These are phyloP conservation scores for Vitis vinifera DNA, from an alignment of 164 flowering plant species.

Conservation along the genomic window ASM3070453v1 NC_081820.1:26696001-26696500, in stretches of 20 bases:
- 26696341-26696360: slow-evolving; percentile 8
- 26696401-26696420: slow-evolving; percentile 52
- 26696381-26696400: slow-evolving; percentile 39
- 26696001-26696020: neutral
- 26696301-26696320: no score
- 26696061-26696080: slow-evolving; percentile 12
- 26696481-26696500: slow-evolving; percentile 45
- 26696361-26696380: slow-evolving; percentile 76
- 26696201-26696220: slow-evolving; percentile 25
- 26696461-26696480: slow-evolving; percentile 50
- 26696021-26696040: neutral
- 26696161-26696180: slow-evolving; percentile 34
- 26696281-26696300: slow-evolving; percentile 45
- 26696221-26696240: slow-evolving; percentile 16
- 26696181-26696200: slow-evolving; percentile 31
- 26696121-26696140: slow-evolving; percentile 13
- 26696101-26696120: slow-evolving; percentile 9
- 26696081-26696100: neutral
- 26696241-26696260: slow-evolving; percentile 39
- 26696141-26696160: slow-evolving; percentile 41
- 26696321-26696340: no score
- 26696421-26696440: slow-evolving; percentile 38
- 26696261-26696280: slow-evolving; percentile 60
- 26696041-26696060: neutral
- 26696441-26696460: slow-evolving; percentile 57